Evolutionary conservation across 208 protist genomes (phyloP), one percentile per base, ranked within the genome.

Genomic region (Balamuthia mandrillaris): DNA sequence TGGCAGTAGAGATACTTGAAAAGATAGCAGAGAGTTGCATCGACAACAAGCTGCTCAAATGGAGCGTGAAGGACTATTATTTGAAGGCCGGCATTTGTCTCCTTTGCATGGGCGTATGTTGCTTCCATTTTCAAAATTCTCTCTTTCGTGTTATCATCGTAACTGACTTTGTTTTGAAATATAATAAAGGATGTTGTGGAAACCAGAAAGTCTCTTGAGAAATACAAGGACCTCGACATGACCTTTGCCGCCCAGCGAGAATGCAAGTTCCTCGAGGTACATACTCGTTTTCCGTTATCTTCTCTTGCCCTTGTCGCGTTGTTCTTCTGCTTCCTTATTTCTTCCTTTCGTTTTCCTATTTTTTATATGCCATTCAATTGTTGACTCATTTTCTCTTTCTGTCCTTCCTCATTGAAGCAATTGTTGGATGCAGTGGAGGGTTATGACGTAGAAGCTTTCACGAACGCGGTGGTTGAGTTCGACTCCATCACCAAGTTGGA

Each of bases 1-100:
- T 66, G 60, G 89, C 90, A 14, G 90, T 92, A 47, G 81, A 91
- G 31, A 89, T 92, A 5, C 91, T 88, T 33, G 90, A 92, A 68
- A 49, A 86, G 37, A 86, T 88, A 45, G 90, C 60, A 10, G 78
- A 65, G 18, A 74, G 56, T 29, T 84, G 77, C 29, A 31, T 92
- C 1, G 90, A 92, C 37, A 88, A 90, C 51, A 82, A 83, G 47
- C 70, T 92, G 29, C 72, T 86, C 41, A 91, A 91, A 63, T 92
- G 65, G 39, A 77, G 87, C 45, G 90, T 82, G 39, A 92, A 92
- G 81, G 89, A 92, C 24, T 79, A 92, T 83, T 90, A 91, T 75
- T 56, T 91, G 33, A 79, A 86, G 66, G 90, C 89, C 27, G 41
- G 61, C 65, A 31, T 92, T 39, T 92, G 87, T 58, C 90, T 90